phyloP scores from a whole-genome alignment of 2,329 filamentous ascomycete species.

The Cephalotrichum gorgonifer region DNA sequence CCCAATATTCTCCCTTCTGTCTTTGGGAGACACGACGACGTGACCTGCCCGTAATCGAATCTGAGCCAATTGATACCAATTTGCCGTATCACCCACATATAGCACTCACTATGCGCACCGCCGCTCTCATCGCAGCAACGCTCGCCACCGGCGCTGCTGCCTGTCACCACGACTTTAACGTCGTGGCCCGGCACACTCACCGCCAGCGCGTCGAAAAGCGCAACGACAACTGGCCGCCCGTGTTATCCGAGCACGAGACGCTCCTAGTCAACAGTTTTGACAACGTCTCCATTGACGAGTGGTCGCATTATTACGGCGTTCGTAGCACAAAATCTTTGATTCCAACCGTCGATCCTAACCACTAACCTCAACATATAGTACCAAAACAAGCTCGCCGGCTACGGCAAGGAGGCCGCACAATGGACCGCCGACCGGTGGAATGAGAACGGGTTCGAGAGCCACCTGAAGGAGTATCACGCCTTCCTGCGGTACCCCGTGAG shows the following conservation, averaged over 20 bases:
- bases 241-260: constrained; percentile 21
- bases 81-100: not conserved
- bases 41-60: not conserved
- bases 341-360: too few species aligned
- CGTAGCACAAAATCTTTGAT: too few species aligned
- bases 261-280: constrained; percentile 25
- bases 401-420: constrained; percentile 23
- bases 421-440: constrained; percentile 27
- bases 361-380: too few species aligned
- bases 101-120: not conserved
- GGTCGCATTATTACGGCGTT: constrained; percentile 28
- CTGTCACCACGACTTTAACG: constrained; percentile 18
- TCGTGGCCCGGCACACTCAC: constrained; percentile 18
- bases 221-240: constrained; percentile 22
- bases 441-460: constrained; percentile 21
- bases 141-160: constrained; percentile 14
- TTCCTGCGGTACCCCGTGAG: constrained; percentile 52
- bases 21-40: not conserved
- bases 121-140: constrained; percentile 7
- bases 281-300: constrained; percentile 24
- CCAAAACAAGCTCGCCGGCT: constrained; percentile 25
- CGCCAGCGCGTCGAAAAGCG: constrained; percentile 19
- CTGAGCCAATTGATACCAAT: too few species aligned
- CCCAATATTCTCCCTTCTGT: not conserved
- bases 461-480: constrained; percentile 39